A percentile compares a stretch with the other conserved stretches of the same genome.
phyloP scores from a whole-genome alignment of 345 rosid species.

The Raphanus raphanistrum region DNA sequence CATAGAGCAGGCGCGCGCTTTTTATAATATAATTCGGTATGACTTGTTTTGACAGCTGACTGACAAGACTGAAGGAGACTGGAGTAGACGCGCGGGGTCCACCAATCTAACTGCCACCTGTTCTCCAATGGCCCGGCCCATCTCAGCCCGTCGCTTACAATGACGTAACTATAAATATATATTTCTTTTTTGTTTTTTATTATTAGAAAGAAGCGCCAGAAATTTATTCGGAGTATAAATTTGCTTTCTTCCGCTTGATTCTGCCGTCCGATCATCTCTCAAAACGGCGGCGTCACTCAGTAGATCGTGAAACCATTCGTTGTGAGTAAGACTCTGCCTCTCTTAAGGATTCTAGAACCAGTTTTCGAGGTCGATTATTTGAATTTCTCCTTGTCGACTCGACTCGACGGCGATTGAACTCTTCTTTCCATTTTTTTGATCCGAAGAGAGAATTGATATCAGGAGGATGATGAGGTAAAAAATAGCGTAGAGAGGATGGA shows the following conservation, averaged over 20 bases:
- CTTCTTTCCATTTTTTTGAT: too few species aligned
- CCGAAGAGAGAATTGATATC: background rate
- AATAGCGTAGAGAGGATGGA: slow-evolving; percentile 51
- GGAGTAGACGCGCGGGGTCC: slow-evolving; percentile 37
- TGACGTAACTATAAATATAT: slow-evolving; percentile 33
- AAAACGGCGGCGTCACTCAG: slow-evolving; percentile 22
- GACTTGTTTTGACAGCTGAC: background rate
- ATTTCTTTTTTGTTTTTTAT: background rate
- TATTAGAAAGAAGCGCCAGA: background rate
- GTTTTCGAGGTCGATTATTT: too few species aligned
- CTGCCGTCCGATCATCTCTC: slow-evolving; percentile 22
- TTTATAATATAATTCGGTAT: background rate
- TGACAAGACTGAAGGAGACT: slow-evolving; percentile 21
- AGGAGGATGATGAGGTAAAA: background rate
- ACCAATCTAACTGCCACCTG: slow-evolving; percentile 34
- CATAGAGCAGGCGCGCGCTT: background rate
- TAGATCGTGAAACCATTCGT: slow-evolving; percentile 45
- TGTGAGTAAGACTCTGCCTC: too few species aligned
- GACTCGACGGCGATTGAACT: too few species aligned
- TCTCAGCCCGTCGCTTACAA: background rate
- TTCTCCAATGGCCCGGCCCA: background rate
- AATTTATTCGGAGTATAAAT: background rate
- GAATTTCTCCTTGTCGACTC: too few species aligned
- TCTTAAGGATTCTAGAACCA: too few species aligned
- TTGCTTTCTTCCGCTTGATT: background rate